Evolutionary conservation across 1,284 basidiomycete genomes (phyloP).

Genomic region (Malassezia arunalokei): DNA sequence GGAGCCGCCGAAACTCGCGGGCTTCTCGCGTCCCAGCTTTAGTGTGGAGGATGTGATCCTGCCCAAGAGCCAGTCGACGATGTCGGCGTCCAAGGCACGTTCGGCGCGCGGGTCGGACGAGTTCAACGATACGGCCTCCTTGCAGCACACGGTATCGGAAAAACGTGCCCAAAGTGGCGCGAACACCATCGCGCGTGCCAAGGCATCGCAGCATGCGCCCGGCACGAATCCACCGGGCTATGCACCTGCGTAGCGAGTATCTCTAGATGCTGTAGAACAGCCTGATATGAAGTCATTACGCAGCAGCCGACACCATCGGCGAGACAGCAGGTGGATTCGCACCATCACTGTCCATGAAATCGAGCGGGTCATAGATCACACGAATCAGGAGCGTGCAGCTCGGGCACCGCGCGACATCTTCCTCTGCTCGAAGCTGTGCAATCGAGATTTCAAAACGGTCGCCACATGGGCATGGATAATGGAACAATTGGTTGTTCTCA

Average conservation of each 20-base stretch:
- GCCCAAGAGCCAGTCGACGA: no score
- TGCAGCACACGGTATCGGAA: no score
- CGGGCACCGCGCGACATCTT: constrained; percentile 93
- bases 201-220: not conserved
- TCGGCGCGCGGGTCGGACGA: no score
- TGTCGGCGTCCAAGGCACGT: no score
- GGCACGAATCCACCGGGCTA: not conserved
- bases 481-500: constrained; percentile 50
- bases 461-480: constrained; percentile 96
- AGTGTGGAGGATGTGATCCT: no score
- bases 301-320: not conserved
- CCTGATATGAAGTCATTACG: not conserved
- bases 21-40: not conserved
- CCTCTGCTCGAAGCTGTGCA: constrained; percentile 69
- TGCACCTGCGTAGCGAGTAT: not conserved
- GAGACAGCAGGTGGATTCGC: not conserved
- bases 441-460: constrained; percentile 92
- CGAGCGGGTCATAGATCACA: constrained; percentile 84
- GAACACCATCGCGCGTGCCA: no score
- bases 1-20: not conserved
- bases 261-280: no score
- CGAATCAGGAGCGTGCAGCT: constrained; percentile 87
- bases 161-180: no score
- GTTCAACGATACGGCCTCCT: no score
- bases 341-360: not conserved